Conservation (phyloP, 768 basidiomycete species). For the Kwoniella sp. region DNA sequence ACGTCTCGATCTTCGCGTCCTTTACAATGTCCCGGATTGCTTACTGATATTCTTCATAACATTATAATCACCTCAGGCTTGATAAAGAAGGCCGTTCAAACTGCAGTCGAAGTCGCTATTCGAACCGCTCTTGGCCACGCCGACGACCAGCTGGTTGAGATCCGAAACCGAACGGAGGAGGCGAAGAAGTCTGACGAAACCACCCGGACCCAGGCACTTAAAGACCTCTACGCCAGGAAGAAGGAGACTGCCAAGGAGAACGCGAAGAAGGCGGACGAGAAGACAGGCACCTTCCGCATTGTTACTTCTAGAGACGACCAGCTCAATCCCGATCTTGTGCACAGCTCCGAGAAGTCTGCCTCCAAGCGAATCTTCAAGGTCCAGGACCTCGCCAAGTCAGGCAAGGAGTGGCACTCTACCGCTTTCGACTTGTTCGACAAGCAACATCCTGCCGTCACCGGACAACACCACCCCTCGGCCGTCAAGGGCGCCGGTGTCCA, state of each 20-base stretch:
- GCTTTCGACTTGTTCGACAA: slow-evolving; percentile 55
- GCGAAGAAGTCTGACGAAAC: slow-evolving; percentile 59
- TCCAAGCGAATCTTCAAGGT: slow-evolving; percentile 64
- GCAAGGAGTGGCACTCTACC: slow-evolving; percentile 62
- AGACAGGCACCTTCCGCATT: slow-evolving; percentile 71
- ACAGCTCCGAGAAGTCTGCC: slow-evolving; percentile 67
- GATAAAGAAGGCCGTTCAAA: slow-evolving; percentile 66
- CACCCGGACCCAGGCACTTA: slow-evolving; percentile 46
- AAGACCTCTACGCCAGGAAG: slow-evolving; percentile 56
- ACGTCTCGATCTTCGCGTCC: too few relatives aligned
- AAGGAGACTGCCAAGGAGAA: slow-evolving; percentile 58
- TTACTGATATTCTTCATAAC: too few relatives aligned
- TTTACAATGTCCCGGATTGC: too few relatives aligned
- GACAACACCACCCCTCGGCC: slow-evolving; percentile 44
- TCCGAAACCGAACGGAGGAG: slow-evolving; percentile 68
- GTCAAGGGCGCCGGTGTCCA: slow-evolving; percentile 31
- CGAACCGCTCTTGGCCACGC: slow-evolving; percentile 80
- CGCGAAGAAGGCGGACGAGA: slow-evolving; percentile 57
- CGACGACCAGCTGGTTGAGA: slow-evolving; percentile 85
- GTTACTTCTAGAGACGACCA: slow-evolving; percentile 67
- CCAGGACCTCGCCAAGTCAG: slow-evolving; percentile 59
- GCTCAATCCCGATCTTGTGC: slow-evolving; percentile 66
- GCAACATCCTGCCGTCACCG: slow-evolving; percentile 53
- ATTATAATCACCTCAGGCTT: too few relatives aligned
- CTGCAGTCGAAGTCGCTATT: slow-evolving; percentile 68